phyloP scores from a whole-genome alignment of 805 yeast genomes.

The Starmerella stigmatis region DNA sequence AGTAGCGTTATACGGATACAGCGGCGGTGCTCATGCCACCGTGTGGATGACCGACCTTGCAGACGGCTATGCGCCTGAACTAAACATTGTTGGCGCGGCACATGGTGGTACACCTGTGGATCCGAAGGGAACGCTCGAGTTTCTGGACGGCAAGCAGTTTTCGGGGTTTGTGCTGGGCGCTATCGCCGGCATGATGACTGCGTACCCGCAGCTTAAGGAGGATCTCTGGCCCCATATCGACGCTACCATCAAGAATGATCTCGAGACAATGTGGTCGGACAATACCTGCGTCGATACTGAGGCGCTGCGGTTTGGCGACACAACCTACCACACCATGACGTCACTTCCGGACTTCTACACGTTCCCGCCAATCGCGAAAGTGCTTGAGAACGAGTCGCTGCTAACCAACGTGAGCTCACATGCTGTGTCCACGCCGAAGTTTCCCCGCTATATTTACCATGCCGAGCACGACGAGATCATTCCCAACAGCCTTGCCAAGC shows the following conservation, averaged over 20 bases:
- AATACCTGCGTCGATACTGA: slow-evolving; percentile 1
- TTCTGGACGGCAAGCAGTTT: slow-evolving; percentile 15
- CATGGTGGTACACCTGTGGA: slow-evolving; percentile 17
- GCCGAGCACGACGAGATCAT: slow-evolving; percentile 23
- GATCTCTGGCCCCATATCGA: slow-evolving; percentile 3
- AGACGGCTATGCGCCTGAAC: slow-evolving; percentile 26
- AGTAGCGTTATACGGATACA: slow-evolving; percentile 4
- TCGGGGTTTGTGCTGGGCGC: slow-evolving; percentile 25
- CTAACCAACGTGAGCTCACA: background rate
- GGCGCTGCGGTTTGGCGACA: background rate
- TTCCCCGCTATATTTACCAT: slow-evolving; percentile 23
- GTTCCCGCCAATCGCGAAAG: background rate
- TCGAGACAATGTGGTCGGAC: background rate
- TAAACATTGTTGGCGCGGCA: slow-evolving; percentile 24
- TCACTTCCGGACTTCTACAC: slow-evolving; percentile 4
- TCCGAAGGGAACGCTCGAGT: slow-evolving; percentile 13
- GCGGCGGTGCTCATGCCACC: slow-evolving; percentile 19
- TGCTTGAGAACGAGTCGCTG: background rate
- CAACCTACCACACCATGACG: slow-evolving; percentile 1
- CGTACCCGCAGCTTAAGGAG: slow-evolving; percentile 15
- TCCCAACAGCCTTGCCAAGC: slow-evolving; percentile 17
- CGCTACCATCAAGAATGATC: background rate
- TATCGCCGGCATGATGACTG: slow-evolving; percentile 21
- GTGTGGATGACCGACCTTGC: slow-evolving; percentile 28
- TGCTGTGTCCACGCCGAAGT: slow-evolving; percentile 19